These are phyloP conservation scores for Diaporthe capsici DNA, from an alignment of 2,329 filamentous ascomycete species.

Conservation along the genomic window DNA sequence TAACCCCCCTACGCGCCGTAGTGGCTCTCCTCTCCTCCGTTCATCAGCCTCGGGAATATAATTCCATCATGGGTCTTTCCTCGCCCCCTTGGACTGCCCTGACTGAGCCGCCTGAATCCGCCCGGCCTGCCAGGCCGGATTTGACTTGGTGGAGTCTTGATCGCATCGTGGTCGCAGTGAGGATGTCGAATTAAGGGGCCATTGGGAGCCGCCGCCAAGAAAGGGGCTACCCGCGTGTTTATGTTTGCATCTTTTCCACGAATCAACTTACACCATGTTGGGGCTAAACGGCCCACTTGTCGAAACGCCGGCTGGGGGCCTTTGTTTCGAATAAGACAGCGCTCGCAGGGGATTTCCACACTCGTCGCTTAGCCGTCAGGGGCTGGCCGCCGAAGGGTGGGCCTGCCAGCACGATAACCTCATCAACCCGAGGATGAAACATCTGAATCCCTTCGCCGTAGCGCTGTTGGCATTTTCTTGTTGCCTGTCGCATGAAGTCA, in stretches of 20 bases:
- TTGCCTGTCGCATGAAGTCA: constrained; percentile 5
- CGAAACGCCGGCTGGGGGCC: not conserved
- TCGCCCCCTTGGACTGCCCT: not conserved
- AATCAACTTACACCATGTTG: constrained; percentile 34
- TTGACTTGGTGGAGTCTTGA: constrained; percentile 2
- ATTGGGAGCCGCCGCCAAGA: constrained; percentile 37
- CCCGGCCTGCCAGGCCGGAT: not conserved
- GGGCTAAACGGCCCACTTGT: constrained; percentile 10
- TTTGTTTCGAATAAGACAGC: constrained; percentile 33
- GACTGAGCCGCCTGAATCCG: constrained; percentile 2
- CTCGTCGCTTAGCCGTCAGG: constrained; percentile 26
- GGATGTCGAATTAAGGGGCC: constrained; percentile 27
- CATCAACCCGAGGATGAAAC: constrained; percentile 19
- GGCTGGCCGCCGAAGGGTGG: not conserved
- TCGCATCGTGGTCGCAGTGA: constrained; percentile 7
- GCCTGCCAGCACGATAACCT: not conserved
- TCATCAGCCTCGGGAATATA: constrained; percentile 23
- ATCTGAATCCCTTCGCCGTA: constrained; percentile 5
- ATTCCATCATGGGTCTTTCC: not conserved
- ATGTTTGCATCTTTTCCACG: constrained; percentile 10
- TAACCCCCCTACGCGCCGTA: constrained; percentile 7
- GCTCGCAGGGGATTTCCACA: constrained; percentile 19
- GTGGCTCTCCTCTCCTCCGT: constrained; percentile 8
- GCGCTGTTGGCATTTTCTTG: constrained; percentile 19
- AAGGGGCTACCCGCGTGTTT: constrained; percentile 1